Evolutionary conservation across 176 grass and related monocot genomes (phyloP).

Genomic region (Poa annua): DNA sequence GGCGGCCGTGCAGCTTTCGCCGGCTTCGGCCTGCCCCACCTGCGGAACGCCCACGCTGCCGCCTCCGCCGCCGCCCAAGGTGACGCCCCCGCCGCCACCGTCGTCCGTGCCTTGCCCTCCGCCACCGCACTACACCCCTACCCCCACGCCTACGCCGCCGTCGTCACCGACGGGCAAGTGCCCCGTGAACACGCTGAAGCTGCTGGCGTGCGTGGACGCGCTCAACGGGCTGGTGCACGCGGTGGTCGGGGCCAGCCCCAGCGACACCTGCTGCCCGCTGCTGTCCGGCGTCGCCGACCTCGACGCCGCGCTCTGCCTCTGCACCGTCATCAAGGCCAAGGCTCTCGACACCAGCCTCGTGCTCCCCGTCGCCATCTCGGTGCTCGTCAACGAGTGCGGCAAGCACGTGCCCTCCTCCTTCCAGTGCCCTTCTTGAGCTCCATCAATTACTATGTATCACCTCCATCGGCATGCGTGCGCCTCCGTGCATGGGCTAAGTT

Average conservation of each 20-base stretch:
- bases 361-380: conserved; percentile 70
- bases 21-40: conserved; percentile 50
- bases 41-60: conserved; percentile 48
- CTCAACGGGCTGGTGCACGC: conserved; percentile 62
- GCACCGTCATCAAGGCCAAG: conserved; percentile 80
- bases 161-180: conserved; percentile 55
- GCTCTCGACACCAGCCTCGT: conserved; percentile 52
- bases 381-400: conserved; percentile 80
- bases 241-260: conserved; percentile 43
- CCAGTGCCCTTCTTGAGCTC: conserved; percentile 53
- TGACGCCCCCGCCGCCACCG: conserved; percentile 3
- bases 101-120: conserved; percentile 47
- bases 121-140: conserved; percentile 15
- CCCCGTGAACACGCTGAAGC: conserved; percentile 78
- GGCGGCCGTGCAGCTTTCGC: conserved; percentile 34
- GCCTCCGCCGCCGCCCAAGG: conserved; percentile 37
- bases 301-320: conserved; percentile 89
- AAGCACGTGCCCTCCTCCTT: conserved; percentile 74
- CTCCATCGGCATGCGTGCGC: conserved; percentile 17
- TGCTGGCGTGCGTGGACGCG: conserved; percentile 74
- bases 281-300: conserved; percentile 67
- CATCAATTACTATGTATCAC: background rate
- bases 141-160: background rate
- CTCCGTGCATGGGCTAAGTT: background rate
- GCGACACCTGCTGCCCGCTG: conserved; percentile 71